phyloP scores from a whole-genome alignment of 179 eudicot genomes.

The Beta corolliflora region DNA sequence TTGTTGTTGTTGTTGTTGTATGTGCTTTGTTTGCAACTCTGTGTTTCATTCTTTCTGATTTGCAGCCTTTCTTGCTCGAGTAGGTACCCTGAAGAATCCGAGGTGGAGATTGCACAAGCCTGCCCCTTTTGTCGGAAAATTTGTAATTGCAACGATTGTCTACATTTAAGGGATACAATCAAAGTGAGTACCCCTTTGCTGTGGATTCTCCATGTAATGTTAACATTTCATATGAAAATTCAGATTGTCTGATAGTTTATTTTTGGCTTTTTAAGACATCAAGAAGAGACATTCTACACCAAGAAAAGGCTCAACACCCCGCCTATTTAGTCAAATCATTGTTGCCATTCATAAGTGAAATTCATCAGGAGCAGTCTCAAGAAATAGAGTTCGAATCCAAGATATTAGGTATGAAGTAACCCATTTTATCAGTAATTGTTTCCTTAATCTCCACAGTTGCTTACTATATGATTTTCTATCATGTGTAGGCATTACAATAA shows the following conservation, averaged over 20 bases:
- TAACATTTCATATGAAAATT: background rate
- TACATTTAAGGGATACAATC: slow-evolving; percentile 49
- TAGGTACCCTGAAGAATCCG: slow-evolving; percentile 72
- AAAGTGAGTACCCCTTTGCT: slow-evolving; percentile 38
- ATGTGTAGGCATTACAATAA: slow-evolving; percentile 30
- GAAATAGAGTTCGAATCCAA: slow-evolving; percentile 56
- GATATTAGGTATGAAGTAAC: slow-evolving; percentile 48
- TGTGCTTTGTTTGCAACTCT: background rate
- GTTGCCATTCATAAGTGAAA: slow-evolving; percentile 57
- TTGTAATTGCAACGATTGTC: slow-evolving; percentile 82
- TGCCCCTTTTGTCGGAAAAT: slow-evolving; percentile 81
- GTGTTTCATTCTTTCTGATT: background rate
- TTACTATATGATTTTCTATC: background rate
- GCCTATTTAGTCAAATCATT: slow-evolving; percentile 53
- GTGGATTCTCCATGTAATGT: background rate
- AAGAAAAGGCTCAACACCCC: slow-evolving; percentile 56
- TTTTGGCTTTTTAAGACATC: slow-evolving; percentile 44
- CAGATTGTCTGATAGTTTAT: background rate
- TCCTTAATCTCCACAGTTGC: background rate
- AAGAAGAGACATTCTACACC: slow-evolving; percentile 43
- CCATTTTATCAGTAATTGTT: background rate
- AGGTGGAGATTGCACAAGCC: slow-evolving; percentile 57
- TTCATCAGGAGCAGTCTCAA: slow-evolving; percentile 54
- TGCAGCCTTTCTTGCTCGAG: background rate
- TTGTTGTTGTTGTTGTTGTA: too few species aligned